A percentile compares a stretch with the other conserved stretches of the same genome.
These are phyloP conservation scores for Cicer bijugum DNA, from an alignment of 306 rosid species.

Conservation along the genomic window DNA sequence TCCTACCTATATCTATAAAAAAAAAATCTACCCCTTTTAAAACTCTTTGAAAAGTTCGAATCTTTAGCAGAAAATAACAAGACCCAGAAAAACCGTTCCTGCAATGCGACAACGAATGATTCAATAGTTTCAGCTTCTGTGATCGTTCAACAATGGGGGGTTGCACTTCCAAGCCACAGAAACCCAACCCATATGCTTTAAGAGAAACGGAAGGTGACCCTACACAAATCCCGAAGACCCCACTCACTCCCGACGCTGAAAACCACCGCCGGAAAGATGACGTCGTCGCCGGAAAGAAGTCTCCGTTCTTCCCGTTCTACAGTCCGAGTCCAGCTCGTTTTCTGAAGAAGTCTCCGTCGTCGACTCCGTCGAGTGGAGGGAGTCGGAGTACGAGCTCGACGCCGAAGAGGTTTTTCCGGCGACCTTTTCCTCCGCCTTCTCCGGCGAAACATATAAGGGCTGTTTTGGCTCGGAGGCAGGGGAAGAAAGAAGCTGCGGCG, in stretches of 20 bases:
- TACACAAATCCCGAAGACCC: conserved; percentile 59
- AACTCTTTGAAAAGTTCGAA: conserved; percentile 40
- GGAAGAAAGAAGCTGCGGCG: conserved; percentile 67
- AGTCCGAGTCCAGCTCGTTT: conserved; percentile 89
- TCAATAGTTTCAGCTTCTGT: conserved; percentile 40
- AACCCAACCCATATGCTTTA: conserved; percentile 67
- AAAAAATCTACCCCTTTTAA: not conserved
- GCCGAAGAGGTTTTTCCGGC: conserved; percentile 84
- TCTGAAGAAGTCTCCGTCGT: conserved; percentile 66
- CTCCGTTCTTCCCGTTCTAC: conserved; percentile 89
- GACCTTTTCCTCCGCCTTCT: conserved; percentile 94
- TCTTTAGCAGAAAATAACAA: conserved; percentile 41
- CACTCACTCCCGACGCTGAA: conserved; percentile 41
- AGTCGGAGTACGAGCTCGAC: conserved; percentile 74
- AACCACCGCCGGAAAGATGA: conserved; percentile 51
- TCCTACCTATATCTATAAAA: not conserved
- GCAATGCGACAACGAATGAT: conserved; percentile 44
- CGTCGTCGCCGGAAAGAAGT: conserved; percentile 55
- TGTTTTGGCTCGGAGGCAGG: conserved; percentile 75
- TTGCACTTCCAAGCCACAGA: conserved; percentile 89
- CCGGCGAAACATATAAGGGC: conserved; percentile 96
- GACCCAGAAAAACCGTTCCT: conserved; percentile 31
- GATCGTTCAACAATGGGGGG: conserved; percentile 68
- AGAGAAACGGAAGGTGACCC: conserved; percentile 53
- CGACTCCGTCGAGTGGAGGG: conserved; percentile 49